Evolutionary conservation across 768 basidiomycete species (phyloP).

Genomic region (Amanita pallidorosea): DNA sequence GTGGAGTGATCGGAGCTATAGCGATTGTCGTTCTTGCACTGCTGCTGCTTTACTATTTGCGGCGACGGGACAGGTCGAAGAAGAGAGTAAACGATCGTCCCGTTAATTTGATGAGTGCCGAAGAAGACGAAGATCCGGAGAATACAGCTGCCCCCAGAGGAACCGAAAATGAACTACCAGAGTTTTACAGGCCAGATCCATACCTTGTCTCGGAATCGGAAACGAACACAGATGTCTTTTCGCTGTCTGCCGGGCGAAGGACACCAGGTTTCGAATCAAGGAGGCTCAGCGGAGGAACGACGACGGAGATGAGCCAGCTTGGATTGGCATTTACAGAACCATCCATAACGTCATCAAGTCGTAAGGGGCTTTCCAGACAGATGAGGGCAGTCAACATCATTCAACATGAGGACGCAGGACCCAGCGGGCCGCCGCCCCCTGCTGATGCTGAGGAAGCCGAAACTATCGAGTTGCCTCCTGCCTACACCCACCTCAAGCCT

Average conservation of each 20-base stretch:
- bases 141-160: neutral
- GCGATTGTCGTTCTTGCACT: slow-evolving; percentile 30
- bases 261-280: slow-evolving; percentile 12
- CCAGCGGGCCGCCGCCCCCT: slow-evolving; percentile 21
- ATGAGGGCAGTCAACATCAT: slow-evolving; percentile 70
- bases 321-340: slow-evolving; percentile 9
- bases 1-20: slow-evolving; percentile 49
- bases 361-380: slow-evolving; percentile 39
- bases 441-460: slow-evolving; percentile 34
- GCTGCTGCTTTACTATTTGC: slow-evolving; percentile 36
- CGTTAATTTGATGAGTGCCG: slow-evolving; percentile 56
- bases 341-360: slow-evolving; percentile 15
- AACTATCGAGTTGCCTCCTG: slow-evolving; percentile 77
- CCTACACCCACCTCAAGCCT: slow-evolving; percentile 55
- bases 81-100: slow-evolving; percentile 42
- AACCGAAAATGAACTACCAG: slow-evolving; percentile 41
- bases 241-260: neutral
- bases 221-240: slow-evolving; percentile 14
- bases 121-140: slow-evolving; percentile 38
- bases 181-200: slow-evolving; percentile 69
- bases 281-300: slow-evolving; percentile 27
- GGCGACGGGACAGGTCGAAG: slow-evolving; percentile 30
- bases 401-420: slow-evolving; percentile 80
- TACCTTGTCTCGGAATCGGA: slow-evolving; percentile 54
- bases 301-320: slow-evolving; percentile 24